A percentile compares a stretch with the other conserved stretches of the same genome.
Evolutionary conservation across 495 filamentous ascomycete genomes (phyloP).

Genomic region (Aspergillus bridgeri): DNA sequence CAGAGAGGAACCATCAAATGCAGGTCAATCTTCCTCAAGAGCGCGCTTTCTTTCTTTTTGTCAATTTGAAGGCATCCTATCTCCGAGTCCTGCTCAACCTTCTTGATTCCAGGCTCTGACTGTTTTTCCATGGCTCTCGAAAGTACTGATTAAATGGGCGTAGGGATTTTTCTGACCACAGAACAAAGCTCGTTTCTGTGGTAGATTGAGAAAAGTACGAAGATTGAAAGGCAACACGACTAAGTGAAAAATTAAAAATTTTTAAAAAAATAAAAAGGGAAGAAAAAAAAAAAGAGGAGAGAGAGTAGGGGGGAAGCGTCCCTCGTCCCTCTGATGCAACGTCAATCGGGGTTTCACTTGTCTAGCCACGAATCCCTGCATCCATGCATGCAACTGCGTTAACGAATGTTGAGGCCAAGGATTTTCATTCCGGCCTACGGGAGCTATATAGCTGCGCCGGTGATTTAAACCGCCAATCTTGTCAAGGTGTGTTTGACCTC

Average conservation of each 20-base stretch:
- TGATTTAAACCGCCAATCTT: not conserved
- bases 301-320: too few relatives aligned
- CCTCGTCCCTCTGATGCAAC: not conserved
- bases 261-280: not conserved
- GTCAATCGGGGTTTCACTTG: not conserved
- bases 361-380: not conserved
- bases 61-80: not conserved
- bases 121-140: conserved; percentile 1
- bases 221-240: not conserved
- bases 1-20: conserved; percentile 19
- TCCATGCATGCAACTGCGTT: not conserved
- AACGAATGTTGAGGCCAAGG: not conserved
- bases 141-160: not conserved
- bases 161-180: not conserved
- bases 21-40: conserved; percentile 12
- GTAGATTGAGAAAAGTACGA: not conserved
- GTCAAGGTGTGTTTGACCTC: not conserved
- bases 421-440: not conserved
- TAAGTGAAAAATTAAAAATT: not conserved
- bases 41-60: not conserved
- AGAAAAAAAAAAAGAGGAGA: not conserved
- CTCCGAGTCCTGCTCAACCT: not conserved
- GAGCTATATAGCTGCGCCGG: not conserved
- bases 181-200: not conserved
- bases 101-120: not conserved